Percentiles rank a stretch among this genome's conserved stretches.
phyloP scores from a whole-genome alignment of 371 early-diverging fungal genomes.

The Quaeritorhiza haematococci region DNA sequence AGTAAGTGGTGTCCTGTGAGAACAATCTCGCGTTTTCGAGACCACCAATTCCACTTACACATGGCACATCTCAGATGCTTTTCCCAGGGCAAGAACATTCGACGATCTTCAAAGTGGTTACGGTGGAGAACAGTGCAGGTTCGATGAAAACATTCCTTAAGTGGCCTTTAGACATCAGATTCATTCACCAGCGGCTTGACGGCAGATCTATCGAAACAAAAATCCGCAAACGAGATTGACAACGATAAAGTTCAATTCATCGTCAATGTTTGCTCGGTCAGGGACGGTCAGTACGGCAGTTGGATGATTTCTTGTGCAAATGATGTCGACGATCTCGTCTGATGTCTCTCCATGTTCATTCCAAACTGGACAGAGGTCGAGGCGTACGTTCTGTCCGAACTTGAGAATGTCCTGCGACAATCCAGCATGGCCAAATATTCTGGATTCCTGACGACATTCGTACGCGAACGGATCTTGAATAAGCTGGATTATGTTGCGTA shows the following conservation, averaged over 20 bases:
- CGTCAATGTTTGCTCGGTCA: neutral
- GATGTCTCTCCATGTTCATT: too few species aligned
- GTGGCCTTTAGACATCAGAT: too few species aligned
- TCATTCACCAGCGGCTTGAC: too few species aligned
- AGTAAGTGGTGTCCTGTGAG: too few species aligned
- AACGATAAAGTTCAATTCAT: neutral
- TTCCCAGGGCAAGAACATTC: too few species aligned
- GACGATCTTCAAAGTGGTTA: too few species aligned
- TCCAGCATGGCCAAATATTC: neutral
- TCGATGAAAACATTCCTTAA: too few species aligned
- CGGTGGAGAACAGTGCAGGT: too few species aligned
- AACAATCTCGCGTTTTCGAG: too few species aligned
- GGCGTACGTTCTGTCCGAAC: neutral
- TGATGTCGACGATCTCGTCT: neutral
- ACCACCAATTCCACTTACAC: too few species aligned
- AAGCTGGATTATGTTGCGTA: neutral
- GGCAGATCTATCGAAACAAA: neutral
- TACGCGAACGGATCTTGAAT: neutral
- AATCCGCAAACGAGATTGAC: neutral
- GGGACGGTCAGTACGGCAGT: neutral
- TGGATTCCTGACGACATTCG: neutral
- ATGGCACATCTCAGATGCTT: too few species aligned
- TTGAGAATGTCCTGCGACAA: neutral
- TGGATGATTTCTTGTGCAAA: neutral
- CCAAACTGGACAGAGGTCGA: slow-evolving; percentile 1